Base-by-base conservation (phyloP, 2,329 filamentous ascomycete genomes). In the Triangularia setosa region DNA sequence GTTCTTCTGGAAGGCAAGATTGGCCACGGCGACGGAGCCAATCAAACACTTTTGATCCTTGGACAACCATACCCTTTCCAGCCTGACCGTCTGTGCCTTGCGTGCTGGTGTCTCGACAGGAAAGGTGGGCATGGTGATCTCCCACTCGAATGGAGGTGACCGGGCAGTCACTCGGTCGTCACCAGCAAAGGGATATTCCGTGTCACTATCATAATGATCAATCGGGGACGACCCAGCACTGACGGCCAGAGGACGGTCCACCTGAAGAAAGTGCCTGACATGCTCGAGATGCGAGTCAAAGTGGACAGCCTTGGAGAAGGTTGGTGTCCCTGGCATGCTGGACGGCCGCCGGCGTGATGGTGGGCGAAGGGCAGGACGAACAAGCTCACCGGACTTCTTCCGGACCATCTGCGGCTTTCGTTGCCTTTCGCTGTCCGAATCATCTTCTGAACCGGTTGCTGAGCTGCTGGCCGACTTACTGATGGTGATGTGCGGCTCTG, bases 361-460 rank as follows among this genome's bases (percentile, higher is more conserved):
- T 44, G 90, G 87, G 59, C 95, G 88, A 60, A 99, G 84, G 21
- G 95, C 95, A 12, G 95, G 95, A 71, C 95, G 89, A 64, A 99
- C 95, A 35, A 99, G 84, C 79, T 99, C 95, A 33, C 95, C 95
- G 44, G 95, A 98, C 83, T 99, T 99, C 81, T 99, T 99, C 72
- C 95, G 89, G 11, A 99, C 88, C 87, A 98, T 96, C 61, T 88
- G 88, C n/a, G 93, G 93, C 79, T 95, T 96, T 71, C 80, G 82
- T 68, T 75, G 77, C 66, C 84, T 71, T 63, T 89, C 79, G 76
- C 87, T 79, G 73, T 83, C 89, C 69, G 77, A 85, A 73, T 89
- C 88, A 66, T 91, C 87, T 58, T 89, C 87, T 0, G 86, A 87
- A 8, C 74, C 77, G 2, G 79, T 79, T 30, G 80, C 67, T 1